Conservation (phyloP, 306 rosid genomes). For the Acmispon strigosus region DNA sequence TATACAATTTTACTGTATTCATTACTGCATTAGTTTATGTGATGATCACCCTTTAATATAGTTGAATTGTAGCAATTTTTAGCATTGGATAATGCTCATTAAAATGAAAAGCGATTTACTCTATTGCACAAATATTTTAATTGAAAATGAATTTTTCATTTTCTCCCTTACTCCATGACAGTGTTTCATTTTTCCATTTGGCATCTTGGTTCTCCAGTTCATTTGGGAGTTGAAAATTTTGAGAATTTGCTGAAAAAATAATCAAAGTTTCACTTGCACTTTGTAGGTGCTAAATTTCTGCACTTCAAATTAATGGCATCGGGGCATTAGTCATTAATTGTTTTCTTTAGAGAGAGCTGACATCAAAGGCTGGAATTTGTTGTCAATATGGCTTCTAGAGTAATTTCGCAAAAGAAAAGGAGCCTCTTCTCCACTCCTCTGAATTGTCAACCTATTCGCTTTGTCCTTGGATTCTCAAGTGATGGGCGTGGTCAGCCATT, state of each 20-base stretch:
- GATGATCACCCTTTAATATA: neutral
- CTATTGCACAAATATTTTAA: too few species aligned
- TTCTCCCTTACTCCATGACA: neutral
- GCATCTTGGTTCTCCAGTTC: neutral
- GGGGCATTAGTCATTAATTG: neutral
- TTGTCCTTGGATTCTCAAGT: conserved; percentile 33
- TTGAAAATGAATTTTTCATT: too few species aligned
- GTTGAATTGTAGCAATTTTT: neutral
- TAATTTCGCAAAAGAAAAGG: conserved; percentile 46
- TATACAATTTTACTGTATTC: neutral
- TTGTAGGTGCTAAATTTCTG: conserved; percentile 18
- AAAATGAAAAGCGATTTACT: too few species aligned
- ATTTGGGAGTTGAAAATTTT: neutral
- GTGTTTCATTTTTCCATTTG: neutral
- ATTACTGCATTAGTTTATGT: neutral
- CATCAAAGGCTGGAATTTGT: neutral
- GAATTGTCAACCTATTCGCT: neutral
- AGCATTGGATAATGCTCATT: neutral
- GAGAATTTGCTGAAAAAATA: neutral
- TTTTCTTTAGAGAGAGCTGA: neutral
- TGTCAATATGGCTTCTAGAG: conserved; percentile 52
- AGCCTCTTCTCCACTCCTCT: conserved; percentile 4
- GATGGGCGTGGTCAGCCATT: conserved; percentile 9
- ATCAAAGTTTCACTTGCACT: neutral
- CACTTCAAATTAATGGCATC: neutral